Evolutionary conservation across 1,284 basidiomycete species (phyloP).

Genomic region (Tilletiaria anomala): DNA sequence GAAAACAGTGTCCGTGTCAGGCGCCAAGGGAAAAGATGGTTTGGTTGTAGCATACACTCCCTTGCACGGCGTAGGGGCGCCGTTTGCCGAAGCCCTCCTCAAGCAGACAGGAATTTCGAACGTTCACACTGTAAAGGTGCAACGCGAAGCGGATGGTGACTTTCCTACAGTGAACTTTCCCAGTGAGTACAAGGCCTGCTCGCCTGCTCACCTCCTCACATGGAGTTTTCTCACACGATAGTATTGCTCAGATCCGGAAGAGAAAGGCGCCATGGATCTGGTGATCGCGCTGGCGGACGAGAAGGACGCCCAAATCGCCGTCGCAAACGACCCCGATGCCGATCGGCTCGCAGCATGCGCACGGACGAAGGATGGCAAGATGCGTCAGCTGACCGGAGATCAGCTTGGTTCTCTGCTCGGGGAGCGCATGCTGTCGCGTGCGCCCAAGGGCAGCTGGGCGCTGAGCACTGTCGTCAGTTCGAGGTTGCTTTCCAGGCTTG

Average conservation of each 20-base stretch:
- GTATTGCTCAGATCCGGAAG: slow-evolving; percentile 16
- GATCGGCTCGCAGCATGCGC: slow-evolving; percentile 24
- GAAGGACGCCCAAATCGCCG: slow-evolving; percentile 17
- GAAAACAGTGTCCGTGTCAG: neutral
- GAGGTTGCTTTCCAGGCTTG: slow-evolving; percentile 19
- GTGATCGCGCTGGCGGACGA: slow-evolving; percentile 24
- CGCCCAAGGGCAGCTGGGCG: slow-evolving; percentile 10
- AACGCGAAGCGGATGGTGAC: slow-evolving; percentile 22
- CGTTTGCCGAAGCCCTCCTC: slow-evolving; percentile 6
- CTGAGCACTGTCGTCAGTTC: slow-evolving; percentile 25
- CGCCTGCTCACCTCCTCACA: neutral
- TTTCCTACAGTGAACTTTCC: slow-evolving; percentile 31
- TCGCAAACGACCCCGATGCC: slow-evolving; percentile 30
- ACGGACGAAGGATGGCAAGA: slow-evolving; percentile 8
- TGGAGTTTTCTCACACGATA: neutral
- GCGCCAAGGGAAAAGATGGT: neutral
- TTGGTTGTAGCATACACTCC: slow-evolving; percentile 20
- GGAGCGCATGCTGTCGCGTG: slow-evolving; percentile 21
- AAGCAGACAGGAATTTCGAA: slow-evolving; percentile 9
- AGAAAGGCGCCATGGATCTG: slow-evolving; percentile 21
- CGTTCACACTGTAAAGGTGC: slow-evolving; percentile 21
- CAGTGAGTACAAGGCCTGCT: slow-evolving; percentile 7
- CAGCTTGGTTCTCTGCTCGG: slow-evolving; percentile 25
- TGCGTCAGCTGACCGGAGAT: slow-evolving; percentile 23
- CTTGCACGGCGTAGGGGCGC: slow-evolving; percentile 26